Conservation (phyloP, 805 yeast species). For the Candida montana region DNA sequence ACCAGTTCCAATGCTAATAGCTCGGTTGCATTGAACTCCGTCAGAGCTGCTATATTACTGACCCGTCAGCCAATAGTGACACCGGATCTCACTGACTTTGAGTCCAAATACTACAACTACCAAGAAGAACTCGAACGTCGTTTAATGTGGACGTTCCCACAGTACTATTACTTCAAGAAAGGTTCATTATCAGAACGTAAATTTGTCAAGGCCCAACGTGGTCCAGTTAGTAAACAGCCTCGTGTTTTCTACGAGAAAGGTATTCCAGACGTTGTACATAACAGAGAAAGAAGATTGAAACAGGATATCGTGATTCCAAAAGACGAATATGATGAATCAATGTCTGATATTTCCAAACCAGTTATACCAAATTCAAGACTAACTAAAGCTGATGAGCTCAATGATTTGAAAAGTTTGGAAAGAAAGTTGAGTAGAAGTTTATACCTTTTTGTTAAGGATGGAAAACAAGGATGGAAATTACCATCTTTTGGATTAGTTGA, state of each 20-base stretch:
- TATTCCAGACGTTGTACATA: conserved; percentile 77
- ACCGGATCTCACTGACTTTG: conserved; percentile 68
- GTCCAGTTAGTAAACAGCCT: conserved; percentile 67
- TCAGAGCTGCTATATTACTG: conserved; percentile 52
- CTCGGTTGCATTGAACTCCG: conserved; percentile 14
- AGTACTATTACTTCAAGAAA: conserved; percentile 82
- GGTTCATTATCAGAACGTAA: conserved; percentile 87
- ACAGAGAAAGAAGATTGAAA: conserved; percentile 81
- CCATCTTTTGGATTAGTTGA: conserved; percentile 58
- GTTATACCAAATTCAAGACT: conserved; percentile 63
- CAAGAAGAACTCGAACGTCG: conserved; percentile 84
- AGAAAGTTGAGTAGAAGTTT: conserved; percentile 75
- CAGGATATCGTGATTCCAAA: conserved; percentile 77
- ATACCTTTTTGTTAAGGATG: conserved; percentile 59
- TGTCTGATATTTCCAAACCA: conserved; percentile 57
- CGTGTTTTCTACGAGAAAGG: conserved; percentile 80
- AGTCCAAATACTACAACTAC: conserved; percentile 69
- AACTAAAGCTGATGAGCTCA: conserved; percentile 68
- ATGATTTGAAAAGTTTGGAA: conserved; percentile 65
- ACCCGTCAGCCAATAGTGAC: conserved; percentile 84
- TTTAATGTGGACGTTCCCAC: conserved; percentile 96
- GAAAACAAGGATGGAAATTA: conserved; percentile 55
- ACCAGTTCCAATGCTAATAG: conserved; percentile 17
- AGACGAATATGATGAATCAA: conserved; percentile 32
- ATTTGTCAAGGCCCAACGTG: conserved; percentile 67